These are phyloP conservation scores for Licmophora abbreviata DNA, from an alignment of 108 stramenopile species.

Conservation along the genomic window DNA sequence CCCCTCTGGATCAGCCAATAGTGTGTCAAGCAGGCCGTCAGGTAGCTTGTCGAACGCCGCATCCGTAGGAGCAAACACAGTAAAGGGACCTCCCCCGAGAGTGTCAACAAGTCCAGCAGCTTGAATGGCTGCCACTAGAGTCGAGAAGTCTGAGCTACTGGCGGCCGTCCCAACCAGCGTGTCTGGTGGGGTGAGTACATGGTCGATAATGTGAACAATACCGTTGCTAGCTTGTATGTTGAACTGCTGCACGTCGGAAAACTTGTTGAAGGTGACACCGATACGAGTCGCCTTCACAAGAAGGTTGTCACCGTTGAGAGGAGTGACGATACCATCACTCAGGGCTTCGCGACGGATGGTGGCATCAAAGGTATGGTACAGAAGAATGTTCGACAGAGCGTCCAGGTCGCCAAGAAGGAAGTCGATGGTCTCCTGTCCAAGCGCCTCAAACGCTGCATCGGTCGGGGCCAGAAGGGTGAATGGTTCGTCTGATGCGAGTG, in stretches of 20 bases:
- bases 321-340: neutral
- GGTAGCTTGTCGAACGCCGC: constrained; percentile 26
- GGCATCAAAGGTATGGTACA: constrained; percentile 12
- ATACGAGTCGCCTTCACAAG: neutral
- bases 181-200: constrained; percentile 1
- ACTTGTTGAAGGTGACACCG: neutral
- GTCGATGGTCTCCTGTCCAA: constrained; percentile 1
- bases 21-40: constrained; percentile 10
- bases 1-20: too few relatives aligned
- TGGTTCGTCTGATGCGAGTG: constrained; percentile 5
- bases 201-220: constrained; percentile 18
- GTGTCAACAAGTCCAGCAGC: constrained; percentile 26
- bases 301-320: constrained; percentile 1
- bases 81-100: constrained; percentile 10
- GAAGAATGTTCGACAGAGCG: constrained; percentile 7
- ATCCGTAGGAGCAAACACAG: constrained; percentile 37
- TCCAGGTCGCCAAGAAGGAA: constrained; percentile 14
- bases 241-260: constrained; percentile 1
- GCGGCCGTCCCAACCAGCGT: constrained; percentile 13
- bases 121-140: constrained; percentile 17
- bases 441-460: constrained; percentile 29
- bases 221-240: constrained; percentile 10
- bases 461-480: constrained; percentile 34
- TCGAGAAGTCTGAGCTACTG: constrained; percentile 14
- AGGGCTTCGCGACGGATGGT: neutral